A percentile compares a stretch with the other conserved stretches of the same genome.
Conservation (phyloP, 306 rosid genomes). For the Casuarina glauca region DNA sequence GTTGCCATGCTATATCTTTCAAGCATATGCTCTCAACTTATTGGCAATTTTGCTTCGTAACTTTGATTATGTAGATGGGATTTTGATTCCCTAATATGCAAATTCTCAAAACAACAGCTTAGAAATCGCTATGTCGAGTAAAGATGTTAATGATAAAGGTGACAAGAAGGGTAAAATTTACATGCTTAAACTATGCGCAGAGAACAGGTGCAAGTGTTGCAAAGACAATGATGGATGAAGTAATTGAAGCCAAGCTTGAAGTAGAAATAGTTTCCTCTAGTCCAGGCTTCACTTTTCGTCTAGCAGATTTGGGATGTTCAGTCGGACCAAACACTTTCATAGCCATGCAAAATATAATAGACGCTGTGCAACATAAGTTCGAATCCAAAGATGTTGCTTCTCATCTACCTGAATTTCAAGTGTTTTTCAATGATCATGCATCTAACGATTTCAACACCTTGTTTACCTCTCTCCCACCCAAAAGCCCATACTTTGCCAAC, state of each 20-base stretch:
- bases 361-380: constrained; percentile 7
- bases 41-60: too few relatives aligned
- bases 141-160: not conserved
- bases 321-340: constrained; percentile 21
- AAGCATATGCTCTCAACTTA: too few relatives aligned
- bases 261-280: not conserved
- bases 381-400: not conserved
- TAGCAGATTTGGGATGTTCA: constrained; percentile 33
- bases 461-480: constrained; percentile 22
- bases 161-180: not conserved
- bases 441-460: constrained; percentile 33
- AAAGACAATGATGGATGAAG: not conserved
- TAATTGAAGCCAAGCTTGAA: constrained; percentile 15
- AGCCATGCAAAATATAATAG: constrained; percentile 11
- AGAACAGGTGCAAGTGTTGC: not conserved
- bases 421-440: constrained; percentile 24
- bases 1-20: too few relatives aligned
- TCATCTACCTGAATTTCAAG: constrained; percentile 19
- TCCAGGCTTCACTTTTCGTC: not conserved
- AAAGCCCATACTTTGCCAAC: constrained; percentile 18
- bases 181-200: not conserved
- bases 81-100: too few relatives aligned
- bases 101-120: not conserved
- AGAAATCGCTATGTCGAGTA: not conserved
- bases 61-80: too few relatives aligned